Conservation (phyloP, 75 land plant species). For the Selaginella moellendorffii region DNA sequence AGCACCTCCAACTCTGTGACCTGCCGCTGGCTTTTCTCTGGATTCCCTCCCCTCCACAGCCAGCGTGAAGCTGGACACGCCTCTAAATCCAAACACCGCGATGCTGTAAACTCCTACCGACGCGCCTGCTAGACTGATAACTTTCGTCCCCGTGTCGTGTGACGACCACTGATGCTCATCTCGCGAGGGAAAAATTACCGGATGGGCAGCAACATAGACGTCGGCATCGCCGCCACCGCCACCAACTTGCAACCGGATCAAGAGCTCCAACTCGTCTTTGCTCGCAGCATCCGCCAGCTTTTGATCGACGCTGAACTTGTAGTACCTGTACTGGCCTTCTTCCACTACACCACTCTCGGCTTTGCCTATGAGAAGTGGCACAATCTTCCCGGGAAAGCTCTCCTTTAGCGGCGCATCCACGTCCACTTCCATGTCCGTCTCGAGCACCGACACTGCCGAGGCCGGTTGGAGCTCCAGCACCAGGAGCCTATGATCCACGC, state of each 20-base stretch:
- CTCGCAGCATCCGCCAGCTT: slow-evolving; percentile 18
- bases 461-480: slow-evolving; percentile 71
- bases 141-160: slow-evolving; percentile 71
- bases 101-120: slow-evolving; percentile 50
- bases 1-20: slow-evolving; percentile 32
- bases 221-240: slow-evolving; percentile 50
- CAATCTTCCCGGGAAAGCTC: slow-evolving; percentile 21
- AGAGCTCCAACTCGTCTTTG: slow-evolving; percentile 31
- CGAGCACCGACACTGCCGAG: slow-evolving; percentile 63
- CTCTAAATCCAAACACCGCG: slow-evolving; percentile 72
- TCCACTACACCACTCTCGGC: slow-evolving; percentile 47
- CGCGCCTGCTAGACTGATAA: slow-evolving; percentile 29
- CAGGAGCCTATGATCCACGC: slow-evolving; percentile 35
- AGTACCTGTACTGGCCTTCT: slow-evolving; percentile 65
- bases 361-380: slow-evolving; percentile 48
- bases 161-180: slow-evolving; percentile 88
- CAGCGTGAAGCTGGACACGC: slow-evolving; percentile 37
- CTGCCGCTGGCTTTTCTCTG: too few species aligned
- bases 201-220: slow-evolving; percentile 73
- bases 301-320: slow-evolving; percentile 53
- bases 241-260: slow-evolving; percentile 44
- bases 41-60: slow-evolving; percentile 22
- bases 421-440: slow-evolving; percentile 94
- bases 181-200: slow-evolving; percentile 60
- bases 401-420: slow-evolving; percentile 29